These are phyloP conservation scores for Trifolium repens DNA, from an alignment of 306 rosid species.

Conservation along the genomic window DNA sequence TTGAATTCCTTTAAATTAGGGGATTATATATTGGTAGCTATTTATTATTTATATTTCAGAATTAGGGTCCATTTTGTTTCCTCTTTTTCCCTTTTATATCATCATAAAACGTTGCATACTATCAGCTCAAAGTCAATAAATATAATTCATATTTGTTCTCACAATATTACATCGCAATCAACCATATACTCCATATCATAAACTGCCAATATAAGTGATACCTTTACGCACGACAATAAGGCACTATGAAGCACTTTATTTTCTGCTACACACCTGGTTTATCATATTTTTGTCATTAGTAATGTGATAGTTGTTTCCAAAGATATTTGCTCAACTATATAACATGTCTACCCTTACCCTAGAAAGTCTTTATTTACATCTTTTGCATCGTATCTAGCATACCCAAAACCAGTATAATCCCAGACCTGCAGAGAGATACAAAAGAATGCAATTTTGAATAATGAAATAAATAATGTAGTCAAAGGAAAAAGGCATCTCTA, in stretches of 20 bases:
- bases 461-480: neutral
- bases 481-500: constrained; percentile 4
- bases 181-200: neutral
- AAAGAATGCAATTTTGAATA: constrained; percentile 17
- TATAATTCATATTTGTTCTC: constrained; percentile 1
- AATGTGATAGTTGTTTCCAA: constrained; percentile 28
- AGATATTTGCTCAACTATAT: constrained; percentile 31
- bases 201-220: constrained; percentile 42
- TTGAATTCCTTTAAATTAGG: neutral
- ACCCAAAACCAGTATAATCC: constrained; percentile 93
- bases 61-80: neutral
- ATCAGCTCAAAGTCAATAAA: constrained; percentile 5
- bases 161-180: constrained; percentile 7
- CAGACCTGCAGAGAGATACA: constrained; percentile 68
- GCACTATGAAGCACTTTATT: constrained; percentile 86
- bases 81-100: neutral
- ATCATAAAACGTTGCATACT: neutral
- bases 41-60: neutral
- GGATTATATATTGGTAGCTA: neutral
- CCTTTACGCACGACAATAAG: constrained; percentile 79
- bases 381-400: constrained; percentile 79
- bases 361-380: constrained; percentile 82
- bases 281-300: constrained; percentile 44
- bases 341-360: constrained; percentile 62
- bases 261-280: constrained; percentile 86